Conservation (phyloP, 768 basidiomycete genomes). For the Serendipita sp. region DNA sequence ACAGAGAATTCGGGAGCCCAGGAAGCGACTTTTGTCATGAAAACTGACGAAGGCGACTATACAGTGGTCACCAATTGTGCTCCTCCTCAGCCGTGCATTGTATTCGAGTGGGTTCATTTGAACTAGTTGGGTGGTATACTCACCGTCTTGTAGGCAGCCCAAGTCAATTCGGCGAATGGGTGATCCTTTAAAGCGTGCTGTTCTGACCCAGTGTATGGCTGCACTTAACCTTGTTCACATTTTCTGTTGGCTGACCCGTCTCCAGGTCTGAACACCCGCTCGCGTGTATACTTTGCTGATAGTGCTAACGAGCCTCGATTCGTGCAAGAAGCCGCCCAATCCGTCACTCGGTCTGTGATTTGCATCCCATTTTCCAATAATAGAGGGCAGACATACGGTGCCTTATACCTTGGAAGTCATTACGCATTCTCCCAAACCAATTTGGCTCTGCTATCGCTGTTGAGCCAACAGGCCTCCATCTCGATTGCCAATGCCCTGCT, state of each 20-base stretch:
- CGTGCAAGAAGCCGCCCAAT: conserved; percentile 46
- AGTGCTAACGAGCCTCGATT: conserved; percentile 50
- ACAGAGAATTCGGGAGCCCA: conserved; percentile 52
- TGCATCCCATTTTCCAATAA: conserved; percentile 63
- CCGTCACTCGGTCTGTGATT: conserved; percentile 39
- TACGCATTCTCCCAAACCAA: conserved; percentile 47
- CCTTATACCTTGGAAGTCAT: conserved; percentile 49
- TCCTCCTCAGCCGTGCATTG: conserved; percentile 43
- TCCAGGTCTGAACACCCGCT: conserved; percentile 50
- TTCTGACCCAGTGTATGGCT: conserved; percentile 46
- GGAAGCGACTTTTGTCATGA: conserved; percentile 51
- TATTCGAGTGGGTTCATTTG: conserved; percentile 40
- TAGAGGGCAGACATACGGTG: conserved; percentile 59
- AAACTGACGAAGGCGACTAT: conserved; percentile 55
- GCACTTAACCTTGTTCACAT: no score
- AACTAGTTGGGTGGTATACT: conserved; percentile 1
- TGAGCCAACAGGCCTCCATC: conserved; percentile 62
- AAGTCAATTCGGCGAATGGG: conserved; percentile 40
- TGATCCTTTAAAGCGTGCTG: conserved; percentile 50
- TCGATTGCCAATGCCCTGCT: conserved; percentile 61
- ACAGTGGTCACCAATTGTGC: conserved; percentile 51
- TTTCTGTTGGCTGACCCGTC: background rate
- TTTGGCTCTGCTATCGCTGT: conserved; percentile 43
- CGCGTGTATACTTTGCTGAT: conserved; percentile 44
- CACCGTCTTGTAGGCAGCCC: conserved; percentile 31